Percentiles rank a stretch among this genome's conserved stretches.
These are phyloP conservation scores for Rubia yunnanensis DNA, from an alignment of 257 asterid species.

Conservation along the genomic window DNA sequence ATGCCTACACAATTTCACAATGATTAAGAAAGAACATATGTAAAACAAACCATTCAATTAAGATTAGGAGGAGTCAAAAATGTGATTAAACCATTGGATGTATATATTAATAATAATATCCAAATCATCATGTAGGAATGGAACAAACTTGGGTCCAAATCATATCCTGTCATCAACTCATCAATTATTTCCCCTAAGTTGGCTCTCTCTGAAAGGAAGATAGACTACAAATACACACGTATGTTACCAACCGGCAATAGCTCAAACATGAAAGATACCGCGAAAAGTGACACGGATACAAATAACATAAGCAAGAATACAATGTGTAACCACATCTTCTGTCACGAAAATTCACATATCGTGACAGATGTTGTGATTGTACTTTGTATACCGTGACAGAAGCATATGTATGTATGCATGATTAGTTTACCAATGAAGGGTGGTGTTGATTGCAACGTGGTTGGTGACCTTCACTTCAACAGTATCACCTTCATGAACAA, in stretches of 20 bases:
- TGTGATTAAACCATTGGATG: not conserved
- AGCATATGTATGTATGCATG: not conserved
- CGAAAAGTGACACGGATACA: too few species aligned
- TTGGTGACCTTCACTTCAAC: conserved; percentile 53
- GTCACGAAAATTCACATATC: too few species aligned
- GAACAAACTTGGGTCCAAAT: not conserved
- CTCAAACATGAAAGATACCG: too few species aligned
- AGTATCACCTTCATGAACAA: conserved; percentile 67
- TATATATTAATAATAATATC: not conserved
- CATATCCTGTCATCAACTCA: not conserved
- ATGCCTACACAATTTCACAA: conserved; percentile 36
- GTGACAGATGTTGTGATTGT: too few species aligned
- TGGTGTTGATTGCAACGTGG: conserved; percentile 45
- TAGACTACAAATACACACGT: too few species aligned
- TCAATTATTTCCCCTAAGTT: not conserved
- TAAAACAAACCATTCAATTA: not conserved
- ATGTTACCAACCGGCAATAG: too few species aligned
- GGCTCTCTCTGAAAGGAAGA: not conserved
- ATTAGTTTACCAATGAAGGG: conserved; percentile 52
- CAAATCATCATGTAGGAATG: not conserved
- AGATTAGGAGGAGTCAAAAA: not conserved
- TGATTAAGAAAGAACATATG: not conserved
- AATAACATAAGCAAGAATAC: too few species aligned
- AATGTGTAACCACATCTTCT: too few species aligned
- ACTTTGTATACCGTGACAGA: too few species aligned